Percentiles rank a stretch among this genome's conserved stretches.
Evolutionary conservation across 2,329 filamentous ascomycete species (phyloP).

Genomic region (Chaetoscypha palmicola): DNA sequence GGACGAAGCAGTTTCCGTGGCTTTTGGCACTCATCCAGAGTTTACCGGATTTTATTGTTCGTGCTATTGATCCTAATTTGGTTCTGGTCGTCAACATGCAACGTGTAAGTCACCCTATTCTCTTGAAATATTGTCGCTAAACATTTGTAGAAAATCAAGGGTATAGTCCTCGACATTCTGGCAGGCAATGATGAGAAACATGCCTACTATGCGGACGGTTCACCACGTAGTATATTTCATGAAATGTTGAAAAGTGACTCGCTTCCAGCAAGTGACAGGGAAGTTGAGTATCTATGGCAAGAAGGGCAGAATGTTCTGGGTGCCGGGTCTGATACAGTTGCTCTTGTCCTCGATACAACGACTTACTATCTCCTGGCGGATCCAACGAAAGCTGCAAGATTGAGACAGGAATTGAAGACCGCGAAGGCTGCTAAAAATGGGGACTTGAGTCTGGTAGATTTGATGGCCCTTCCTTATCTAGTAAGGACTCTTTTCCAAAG

Average conservation of each 20-base stretch:
- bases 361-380: slow-evolving; percentile 18
- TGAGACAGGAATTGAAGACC: slow-evolving; percentile 13
- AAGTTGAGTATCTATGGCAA: slow-evolving; percentile 12
- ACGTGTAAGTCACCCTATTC: slow-evolving; percentile 4
- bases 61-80: slow-evolving; percentile 10
- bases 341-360: slow-evolving; percentile 12
- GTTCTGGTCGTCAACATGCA: slow-evolving; percentile 15
- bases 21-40: slow-evolving; percentile 8
- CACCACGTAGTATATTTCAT: slow-evolving; percentile 15
- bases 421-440: slow-evolving; percentile 5
- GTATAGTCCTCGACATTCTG: slow-evolving; percentile 9
- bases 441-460: slow-evolving; percentile 10
- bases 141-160: slow-evolving; percentile 6
- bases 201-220: slow-evolving; percentile 4
- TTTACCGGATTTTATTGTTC: slow-evolving; percentile 12
- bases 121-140: not conserved
- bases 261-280: slow-evolving; percentile 14
- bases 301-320: slow-evolving; percentile 19
- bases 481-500: slow-evolving; percentile 3
- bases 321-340: slow-evolving; percentile 19
- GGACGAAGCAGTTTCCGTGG: slow-evolving; percentile 22
- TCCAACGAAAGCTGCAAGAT: slow-evolving; percentile 11
- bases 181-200: slow-evolving; percentile 5
- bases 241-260: slow-evolving; percentile 15
- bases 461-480: slow-evolving; percentile 24